Evolutionary conservation across 169 alveolate genomes (phyloP).

Genomic region (Plasmodium gaboni): DNA sequence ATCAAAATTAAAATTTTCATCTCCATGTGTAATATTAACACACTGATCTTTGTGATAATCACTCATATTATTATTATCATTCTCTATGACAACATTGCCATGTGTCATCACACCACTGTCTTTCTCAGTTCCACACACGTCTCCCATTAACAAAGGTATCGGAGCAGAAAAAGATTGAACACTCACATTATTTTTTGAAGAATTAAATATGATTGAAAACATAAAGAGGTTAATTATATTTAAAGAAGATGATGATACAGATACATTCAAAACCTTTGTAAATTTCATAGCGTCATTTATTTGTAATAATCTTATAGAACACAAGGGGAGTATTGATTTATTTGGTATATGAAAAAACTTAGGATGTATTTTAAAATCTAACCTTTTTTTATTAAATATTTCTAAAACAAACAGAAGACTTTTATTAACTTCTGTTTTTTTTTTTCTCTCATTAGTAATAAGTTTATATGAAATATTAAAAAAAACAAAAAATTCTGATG

Average conservation of each 20-base stretch:
- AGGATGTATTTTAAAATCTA: conserved; percentile 65
- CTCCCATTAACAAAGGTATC: conserved; percentile 69
- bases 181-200: conserved; percentile 45
- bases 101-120: background rate
- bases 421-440: conserved; percentile 3
- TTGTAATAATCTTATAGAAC: conserved; percentile 48
- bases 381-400: conserved; percentile 62
- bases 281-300: conserved; percentile 40
- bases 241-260: conserved; percentile 53
- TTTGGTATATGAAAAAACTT: conserved; percentile 24
- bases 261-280: conserved; percentile 66
- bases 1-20: background rate
- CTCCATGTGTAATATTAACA: no score
- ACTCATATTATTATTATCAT: background rate
- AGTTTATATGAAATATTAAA: conserved; percentile 38
- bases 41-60: background rate
- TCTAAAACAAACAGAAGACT: conserved; percentile 57
- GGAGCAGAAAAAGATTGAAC: conserved; percentile 76
- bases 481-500: conserved; percentile 74
- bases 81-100: background rate
- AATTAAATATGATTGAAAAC: conserved; percentile 53
- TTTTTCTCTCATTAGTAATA: background rate
- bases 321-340: conserved; percentile 35
- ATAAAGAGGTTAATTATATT: conserved; percentile 66
- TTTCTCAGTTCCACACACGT: conserved; percentile 2